Evolutionary conservation across 805 yeast species (phyloP).

Genomic region (Ogataea pini): DNA sequence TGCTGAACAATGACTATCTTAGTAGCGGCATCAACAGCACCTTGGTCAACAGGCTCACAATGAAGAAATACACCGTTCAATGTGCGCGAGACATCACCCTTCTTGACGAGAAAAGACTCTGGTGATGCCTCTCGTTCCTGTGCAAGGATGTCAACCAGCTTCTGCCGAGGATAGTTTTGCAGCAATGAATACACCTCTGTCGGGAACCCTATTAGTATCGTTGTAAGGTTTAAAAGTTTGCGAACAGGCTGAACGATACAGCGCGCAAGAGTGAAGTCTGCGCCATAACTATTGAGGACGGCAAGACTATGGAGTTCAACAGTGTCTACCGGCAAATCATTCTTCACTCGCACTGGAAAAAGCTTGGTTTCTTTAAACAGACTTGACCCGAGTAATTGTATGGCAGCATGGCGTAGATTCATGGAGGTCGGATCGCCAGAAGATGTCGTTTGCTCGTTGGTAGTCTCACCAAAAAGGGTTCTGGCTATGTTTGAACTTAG

Average conservation of each 20-base stretch:
- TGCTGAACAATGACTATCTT: constrained; percentile 53
- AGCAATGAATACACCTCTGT: constrained; percentile 48
- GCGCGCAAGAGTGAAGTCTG: constrained; percentile 44
- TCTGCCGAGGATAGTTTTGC: constrained; percentile 36
- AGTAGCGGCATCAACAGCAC: constrained; percentile 48
- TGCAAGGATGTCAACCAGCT: constrained; percentile 38
- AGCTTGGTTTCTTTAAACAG: constrained; percentile 33
- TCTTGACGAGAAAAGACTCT: constrained; percentile 34
- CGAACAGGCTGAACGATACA: constrained; percentile 40
- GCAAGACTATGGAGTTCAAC: constrained; percentile 43
- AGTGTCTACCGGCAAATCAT: constrained; percentile 28
- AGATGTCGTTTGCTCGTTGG: not conserved
- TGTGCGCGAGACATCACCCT: constrained; percentile 44
- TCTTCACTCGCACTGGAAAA: constrained; percentile 37
- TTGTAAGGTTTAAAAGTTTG: constrained; percentile 35
- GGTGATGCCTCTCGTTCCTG: constrained; percentile 33
- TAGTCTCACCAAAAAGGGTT: constrained; percentile 15
- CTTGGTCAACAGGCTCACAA: constrained; percentile 78
- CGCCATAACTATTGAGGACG: constrained; percentile 36
- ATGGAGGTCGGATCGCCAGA: not conserved
- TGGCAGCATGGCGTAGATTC: constrained; percentile 10
- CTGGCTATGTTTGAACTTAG: constrained; percentile 19
- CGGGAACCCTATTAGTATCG: constrained; percentile 44
- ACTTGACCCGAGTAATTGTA: constrained; percentile 29
- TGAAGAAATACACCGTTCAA: constrained; percentile 54